Percentiles rank a stretch among this genome's conserved stretches.
Conservation (phyloP, 2,329 filamentous ascomycete species). For the Xylaria sp. region DNA sequence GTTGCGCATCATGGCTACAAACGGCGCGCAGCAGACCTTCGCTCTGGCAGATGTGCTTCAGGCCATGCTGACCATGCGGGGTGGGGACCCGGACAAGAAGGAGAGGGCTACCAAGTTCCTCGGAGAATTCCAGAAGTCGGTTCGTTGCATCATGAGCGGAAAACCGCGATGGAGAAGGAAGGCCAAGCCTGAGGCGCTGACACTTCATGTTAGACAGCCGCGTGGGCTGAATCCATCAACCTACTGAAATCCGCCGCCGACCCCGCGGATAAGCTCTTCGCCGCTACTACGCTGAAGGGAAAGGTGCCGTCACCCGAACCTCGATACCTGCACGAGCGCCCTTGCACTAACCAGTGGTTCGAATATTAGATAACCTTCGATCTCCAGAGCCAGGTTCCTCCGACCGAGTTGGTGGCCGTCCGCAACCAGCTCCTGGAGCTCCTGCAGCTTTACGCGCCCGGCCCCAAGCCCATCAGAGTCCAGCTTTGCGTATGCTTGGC, state of each 20-base stretch:
- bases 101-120: slow-evolving; percentile 91
- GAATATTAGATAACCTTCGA: slow-evolving; percentile 88
- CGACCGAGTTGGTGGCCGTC: slow-evolving; percentile 77
- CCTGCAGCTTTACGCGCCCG: slow-evolving; percentile 81
- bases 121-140: slow-evolving; percentile 97
- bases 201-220: slow-evolving; percentile 75
- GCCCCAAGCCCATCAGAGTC: slow-evolving; percentile 85
- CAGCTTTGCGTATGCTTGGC: slow-evolving; percentile 96
- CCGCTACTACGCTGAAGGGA: slow-evolving; percentile 95
- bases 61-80: slow-evolving; percentile 92
- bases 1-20: slow-evolving; percentile 70
- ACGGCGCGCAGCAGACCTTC: slow-evolving; percentile 75
- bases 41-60: slow-evolving; percentile 80
- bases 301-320: slow-evolving; percentile 72
- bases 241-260: slow-evolving; percentile 86
- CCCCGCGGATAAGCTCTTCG: slow-evolving; percentile 90
- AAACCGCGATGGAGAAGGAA: slow-evolving; percentile 19
- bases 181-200: slow-evolving; percentile 32
- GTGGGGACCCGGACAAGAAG: slow-evolving; percentile 83
- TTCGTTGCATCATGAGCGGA: slow-evolving; percentile 58
- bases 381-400: slow-evolving; percentile 83
- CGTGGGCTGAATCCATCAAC: slow-evolving; percentile 88
- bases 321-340: slow-evolving; percentile 12
- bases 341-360: slow-evolving; percentile 36
- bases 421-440: slow-evolving; percentile 86